Evolutionary conservation across 495 filamentous ascomycete species (phyloP).

Genomic region (Penicillium taxi): DNA sequence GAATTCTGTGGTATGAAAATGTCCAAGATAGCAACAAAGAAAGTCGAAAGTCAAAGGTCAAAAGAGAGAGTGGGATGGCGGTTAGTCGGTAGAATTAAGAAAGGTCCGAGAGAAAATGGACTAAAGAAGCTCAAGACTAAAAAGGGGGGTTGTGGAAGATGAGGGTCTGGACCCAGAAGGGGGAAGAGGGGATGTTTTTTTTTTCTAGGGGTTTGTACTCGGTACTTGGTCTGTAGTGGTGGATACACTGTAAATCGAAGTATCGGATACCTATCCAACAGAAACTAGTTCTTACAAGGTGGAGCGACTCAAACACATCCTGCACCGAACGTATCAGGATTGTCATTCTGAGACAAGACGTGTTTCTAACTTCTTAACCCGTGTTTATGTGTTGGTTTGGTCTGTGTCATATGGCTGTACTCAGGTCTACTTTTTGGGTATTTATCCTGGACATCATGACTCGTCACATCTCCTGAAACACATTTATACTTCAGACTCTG

Average conservation of each 20-base stretch:
- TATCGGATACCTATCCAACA: not conserved
- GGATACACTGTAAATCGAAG: constrained; percentile 1
- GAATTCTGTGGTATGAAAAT: too few relatives aligned
- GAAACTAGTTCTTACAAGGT: not conserved
- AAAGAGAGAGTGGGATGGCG: constrained; percentile 8
- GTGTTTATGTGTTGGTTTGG: constrained; percentile 4
- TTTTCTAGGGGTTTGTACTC: not conserved
- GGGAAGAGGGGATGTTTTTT: constrained; percentile 2
- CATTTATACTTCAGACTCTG: not conserved
- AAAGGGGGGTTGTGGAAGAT: not conserved
- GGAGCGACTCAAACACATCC: constrained; percentile 10
- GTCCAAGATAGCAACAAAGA: too few relatives aligned
- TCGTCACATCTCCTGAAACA: not conserved
- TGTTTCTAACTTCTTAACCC: constrained; percentile 23
- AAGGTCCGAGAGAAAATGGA: not conserved
- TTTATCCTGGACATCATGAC: too few relatives aligned
- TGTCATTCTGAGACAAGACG: constrained; percentile 31
- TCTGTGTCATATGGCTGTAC: not conserved
- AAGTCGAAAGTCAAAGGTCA: too few relatives aligned
- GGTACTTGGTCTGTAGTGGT: constrained; percentile 4
- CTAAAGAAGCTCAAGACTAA: constrained; percentile 2
- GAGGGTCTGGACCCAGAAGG: constrained; percentile 11
- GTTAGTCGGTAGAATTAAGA: constrained; percentile 3
- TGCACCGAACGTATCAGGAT: constrained; percentile 17
- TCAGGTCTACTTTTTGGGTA: not conserved